A percentile compares a stretch with the other conserved stretches of the same genome.
These are phyloP conservation scores for Schrenkiella parvula DNA, from an alignment of 345 rosid species.

Conservation along the genomic window DNA sequence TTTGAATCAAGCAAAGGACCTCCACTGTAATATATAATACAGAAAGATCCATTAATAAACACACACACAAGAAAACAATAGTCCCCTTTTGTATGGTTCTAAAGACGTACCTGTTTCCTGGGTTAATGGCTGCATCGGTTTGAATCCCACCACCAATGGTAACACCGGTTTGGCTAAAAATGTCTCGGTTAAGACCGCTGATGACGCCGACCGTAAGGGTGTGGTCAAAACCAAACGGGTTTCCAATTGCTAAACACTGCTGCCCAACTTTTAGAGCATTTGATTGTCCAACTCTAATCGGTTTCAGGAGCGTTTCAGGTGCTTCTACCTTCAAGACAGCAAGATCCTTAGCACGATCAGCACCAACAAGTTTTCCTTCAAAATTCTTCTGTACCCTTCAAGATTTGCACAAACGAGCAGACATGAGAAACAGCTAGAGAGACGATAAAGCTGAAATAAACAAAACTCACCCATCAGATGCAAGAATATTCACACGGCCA, in stretches of 20 bases:
- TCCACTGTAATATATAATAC: conserved; percentile 49
- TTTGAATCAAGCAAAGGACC: conserved; percentile 91
- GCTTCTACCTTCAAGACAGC: conserved; percentile 97
- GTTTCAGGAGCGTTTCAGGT: conserved; percentile 64
- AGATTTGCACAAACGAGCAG: conserved; percentile 19
- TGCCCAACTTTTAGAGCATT: conserved; percentile 83
- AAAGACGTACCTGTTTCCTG: conserved; percentile 74
- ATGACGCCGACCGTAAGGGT: conserved; percentile 93
- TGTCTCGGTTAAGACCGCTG: conserved; percentile 89
- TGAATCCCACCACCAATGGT: conserved; percentile 95
- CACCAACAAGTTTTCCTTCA: conserved; percentile 87
- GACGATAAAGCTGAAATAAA: not conserved
- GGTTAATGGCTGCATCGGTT: conserved; percentile 99
- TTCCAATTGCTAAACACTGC: conserved; percentile 92
- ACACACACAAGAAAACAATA: not conserved
- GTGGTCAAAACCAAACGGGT: conserved; percentile 97
- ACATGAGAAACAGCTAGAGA: conserved; percentile 16
- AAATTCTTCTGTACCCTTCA: conserved; percentile 85
- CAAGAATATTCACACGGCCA: conserved; percentile 84
- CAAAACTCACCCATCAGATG: conserved; percentile 77
- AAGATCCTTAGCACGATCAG: conserved; percentile 90
- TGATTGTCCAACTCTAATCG: conserved; percentile 74
- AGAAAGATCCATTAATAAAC: conserved; percentile 2
- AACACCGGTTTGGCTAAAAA: conserved; percentile 86
- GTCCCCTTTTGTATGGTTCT: not conserved